phyloP scores from a whole-genome alignment of 1,284 basidiomycete species.

The Xerocomus amazonicus region DNA sequence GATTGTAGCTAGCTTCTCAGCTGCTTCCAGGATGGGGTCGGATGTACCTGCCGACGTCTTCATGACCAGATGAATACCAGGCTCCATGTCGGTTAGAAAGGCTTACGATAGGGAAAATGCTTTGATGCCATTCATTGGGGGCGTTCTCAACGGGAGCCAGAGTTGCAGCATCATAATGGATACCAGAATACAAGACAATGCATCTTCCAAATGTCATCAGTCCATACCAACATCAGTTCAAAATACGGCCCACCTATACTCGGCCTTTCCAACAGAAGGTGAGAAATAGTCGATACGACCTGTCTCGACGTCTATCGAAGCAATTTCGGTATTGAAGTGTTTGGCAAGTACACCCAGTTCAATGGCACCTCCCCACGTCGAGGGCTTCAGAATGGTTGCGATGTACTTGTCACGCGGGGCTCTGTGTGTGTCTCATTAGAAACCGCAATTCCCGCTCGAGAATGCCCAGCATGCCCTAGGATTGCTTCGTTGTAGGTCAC shows the following conservation, averaged over 20 bases:
- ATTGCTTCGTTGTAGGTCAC: conserved; percentile 79
- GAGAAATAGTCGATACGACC: conserved; percentile 84
- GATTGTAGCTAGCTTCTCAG: conserved; percentile 65
- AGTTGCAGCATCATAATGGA: conserved; percentile 89
- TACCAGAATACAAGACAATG: conserved; percentile 86
- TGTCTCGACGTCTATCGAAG: conserved; percentile 87
- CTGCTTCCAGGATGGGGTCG: conserved; percentile 64
- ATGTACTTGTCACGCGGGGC: conserved; percentile 76
- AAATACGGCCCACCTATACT: conserved; percentile 31
- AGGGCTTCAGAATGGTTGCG: conserved; percentile 69
- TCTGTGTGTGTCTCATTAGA: conserved; percentile 38
- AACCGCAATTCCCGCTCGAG: neutral
- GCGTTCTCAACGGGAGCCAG: conserved; percentile 74
- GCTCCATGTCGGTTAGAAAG: conserved; percentile 8
- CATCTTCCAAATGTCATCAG: conserved; percentile 41
- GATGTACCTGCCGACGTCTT: conserved; percentile 33
- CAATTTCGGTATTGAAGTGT: conserved; percentile 82
- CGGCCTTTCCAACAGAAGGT: conserved; percentile 28
- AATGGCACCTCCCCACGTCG: conserved; percentile 92
- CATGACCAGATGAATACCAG: conserved; percentile 15
- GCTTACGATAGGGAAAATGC: conserved; percentile 66
- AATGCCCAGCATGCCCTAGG: conserved; percentile 57
- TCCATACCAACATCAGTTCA: neutral
- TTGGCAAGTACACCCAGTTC: conserved; percentile 80
- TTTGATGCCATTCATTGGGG: conserved; percentile 84